phyloP scores from a whole-genome alignment of 2,329 filamentous ascomycete genomes.

The Rutstroemia sydowiana region DNA sequence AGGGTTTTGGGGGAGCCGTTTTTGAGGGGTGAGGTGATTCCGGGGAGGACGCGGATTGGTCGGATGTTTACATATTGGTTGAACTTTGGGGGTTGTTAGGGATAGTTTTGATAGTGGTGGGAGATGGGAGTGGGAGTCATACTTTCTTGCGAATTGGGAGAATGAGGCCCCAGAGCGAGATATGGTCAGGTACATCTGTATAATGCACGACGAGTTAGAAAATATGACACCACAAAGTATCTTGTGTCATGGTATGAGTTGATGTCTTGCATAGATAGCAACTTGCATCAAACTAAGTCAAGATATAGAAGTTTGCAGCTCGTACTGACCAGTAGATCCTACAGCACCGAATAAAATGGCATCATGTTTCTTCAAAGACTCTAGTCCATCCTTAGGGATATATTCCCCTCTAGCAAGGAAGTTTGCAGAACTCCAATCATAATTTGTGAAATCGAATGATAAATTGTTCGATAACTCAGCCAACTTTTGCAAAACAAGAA shows the following conservation, averaged over 20 bases:
- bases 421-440: constrained; percentile 48
- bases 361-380: constrained; percentile 44
- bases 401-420: constrained; percentile 51
- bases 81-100: constrained; percentile 31
- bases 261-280: no score
- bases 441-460: constrained; percentile 49
- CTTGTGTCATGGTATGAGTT: no score
- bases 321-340: constrained; percentile 27
- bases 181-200: constrained; percentile 55
- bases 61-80: constrained; percentile 62
- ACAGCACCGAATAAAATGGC: constrained; percentile 53
- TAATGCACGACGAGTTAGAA: no score
- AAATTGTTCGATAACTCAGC: constrained; percentile 46
- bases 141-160: constrained; percentile 50
- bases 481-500: constrained; percentile 49
- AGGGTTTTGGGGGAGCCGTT: constrained; percentile 40
- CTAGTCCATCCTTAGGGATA: constrained; percentile 47
- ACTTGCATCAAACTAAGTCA: no score
- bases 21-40: constrained; percentile 47
- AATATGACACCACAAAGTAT: no score
- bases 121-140: no score
- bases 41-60: constrained; percentile 51
- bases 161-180: constrained; percentile 57
- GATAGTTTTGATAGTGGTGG: no score
- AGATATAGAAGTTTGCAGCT: no score